A percentile compares a stretch with the other conserved stretches of the same genome.
These are phyloP conservation scores for Eucalyptus coolabah DNA, from an alignment of 345 rosid species.

Conservation along the genomic window DNA sequence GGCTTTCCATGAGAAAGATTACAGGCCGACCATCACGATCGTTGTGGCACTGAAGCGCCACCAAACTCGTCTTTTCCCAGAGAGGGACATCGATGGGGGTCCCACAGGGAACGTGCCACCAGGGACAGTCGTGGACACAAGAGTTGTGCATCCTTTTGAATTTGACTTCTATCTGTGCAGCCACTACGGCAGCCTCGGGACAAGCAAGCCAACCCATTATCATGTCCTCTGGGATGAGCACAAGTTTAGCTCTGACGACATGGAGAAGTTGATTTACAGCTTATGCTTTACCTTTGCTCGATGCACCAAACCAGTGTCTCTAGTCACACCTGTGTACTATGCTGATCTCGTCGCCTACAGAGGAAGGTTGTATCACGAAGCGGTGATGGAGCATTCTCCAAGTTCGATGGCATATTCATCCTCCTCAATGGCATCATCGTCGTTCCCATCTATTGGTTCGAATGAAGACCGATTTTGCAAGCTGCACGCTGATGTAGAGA, in stretches of 20 bases:
- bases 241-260: constrained; percentile 37
- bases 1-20: constrained; percentile 12
- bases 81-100: constrained; percentile 16
- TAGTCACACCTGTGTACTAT: constrained; percentile 75
- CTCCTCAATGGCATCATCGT: constrained; percentile 3
- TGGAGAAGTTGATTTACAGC: constrained; percentile 60
- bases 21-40: constrained; percentile 49
- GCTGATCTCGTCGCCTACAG: constrained; percentile 82
- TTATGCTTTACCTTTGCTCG: constrained; percentile 80
- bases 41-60: constrained; percentile 79
- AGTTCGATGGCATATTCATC: not conserved
- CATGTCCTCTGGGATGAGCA: constrained; percentile 71
- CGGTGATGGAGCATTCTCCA: constrained; percentile 40
- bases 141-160: constrained; percentile 60
- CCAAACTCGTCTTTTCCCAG: constrained; percentile 65
- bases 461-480: constrained; percentile 31
- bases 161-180: constrained; percentile 75
- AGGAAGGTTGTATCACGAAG: constrained; percentile 62
- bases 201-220: constrained; percentile 86
- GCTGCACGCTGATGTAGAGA: constrained; percentile 56
- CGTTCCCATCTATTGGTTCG: constrained; percentile 19
- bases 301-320: constrained; percentile 72
- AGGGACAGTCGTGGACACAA: constrained; percentile 73
- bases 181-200: constrained; percentile 71
- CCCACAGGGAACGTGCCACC: constrained; percentile 48